Base-by-base conservation (phyloP, 176 grass and related monocot genomes). In the Oryza rufipogon region DNA sequence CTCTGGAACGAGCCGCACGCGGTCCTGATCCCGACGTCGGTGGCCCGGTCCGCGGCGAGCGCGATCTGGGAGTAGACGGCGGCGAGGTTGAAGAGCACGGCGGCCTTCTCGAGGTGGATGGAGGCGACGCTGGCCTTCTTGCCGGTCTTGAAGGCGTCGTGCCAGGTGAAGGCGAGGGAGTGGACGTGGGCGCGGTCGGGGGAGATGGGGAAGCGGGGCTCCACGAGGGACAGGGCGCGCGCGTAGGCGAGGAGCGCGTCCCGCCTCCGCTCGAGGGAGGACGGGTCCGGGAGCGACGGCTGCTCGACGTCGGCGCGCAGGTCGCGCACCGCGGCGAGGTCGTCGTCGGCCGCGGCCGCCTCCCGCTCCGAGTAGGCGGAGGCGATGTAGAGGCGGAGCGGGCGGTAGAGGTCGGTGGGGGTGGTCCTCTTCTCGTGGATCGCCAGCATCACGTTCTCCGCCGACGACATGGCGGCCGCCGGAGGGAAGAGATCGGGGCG, bases 401-500 rank as follows among this genome's bases (percentile, higher is more conserved):
- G 91, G 75, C 93, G 93, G 84, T 99, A 96, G 83, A 99, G 83
- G 70, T 99, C 97, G 16, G 83, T 77, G 8, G 93, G 9, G 10
- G 86, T 23, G 2, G 93, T 84, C 68, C 94, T 99, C 93, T 99
- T 99, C 88, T 99, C 97, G 88, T 99, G 97, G 41, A 99, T 92
- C 22, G 91, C 97, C 19, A 99, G 93, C 97, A 96, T 99, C 79
- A 99, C 85, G 91, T 96, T 99, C 73, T 80, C 42, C 73, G 66
- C 73, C 73, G 72, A 20, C 73, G 72, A 25, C 68, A 61, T 39
- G 70, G 86, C 71, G 74, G 5, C 60, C 48, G 48, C 48, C 13
- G 84, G 66, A 44, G 41, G 23, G 41, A 30, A 30, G 30, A 23
- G 67, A 46, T 70, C 36, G 74, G 71, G 41, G 16, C 5, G 26